Evolutionary conservation across 2,329 filamentous ascomycete species (phyloP), one percentile per base, ranked within the genome.

Genomic region (Escovopsis weberi): DNA sequence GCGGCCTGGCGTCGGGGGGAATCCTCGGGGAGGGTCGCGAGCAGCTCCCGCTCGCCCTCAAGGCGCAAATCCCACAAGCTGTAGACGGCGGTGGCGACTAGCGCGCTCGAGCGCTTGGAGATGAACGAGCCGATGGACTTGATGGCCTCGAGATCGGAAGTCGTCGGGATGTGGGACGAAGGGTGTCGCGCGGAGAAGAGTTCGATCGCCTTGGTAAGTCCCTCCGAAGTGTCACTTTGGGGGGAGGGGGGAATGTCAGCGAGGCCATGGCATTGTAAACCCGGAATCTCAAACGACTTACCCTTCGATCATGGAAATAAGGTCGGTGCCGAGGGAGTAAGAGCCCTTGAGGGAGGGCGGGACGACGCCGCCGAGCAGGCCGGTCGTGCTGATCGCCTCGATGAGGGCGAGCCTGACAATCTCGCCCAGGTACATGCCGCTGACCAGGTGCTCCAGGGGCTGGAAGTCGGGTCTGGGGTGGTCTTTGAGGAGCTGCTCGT

Each of bases 351-450:
- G 56, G 2, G 69, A 74, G 3, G 67, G 57, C 10, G 78, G 76
- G 9, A 79, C 57, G 5, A 72, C 55, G 9, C 76, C 75, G 2
- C 72, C 74, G 38, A 80, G 66, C 0, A 78, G 50, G 0, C 69
- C 73, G 0, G 69, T 66, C 0, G 63, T 66, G 43, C 68, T 59
- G 39, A 80, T 68, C 0, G 75, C 76, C 47, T 82, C 78, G 19
- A 78, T 47, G 37, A 80, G 60, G 0, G 69, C 67, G 11, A 76
- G 57, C 15, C 79, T 67, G 49, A 68, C 74, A 38, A 82, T 70
- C 57, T 83, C 79, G 39, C 79, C 79, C 2, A 83, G 60, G 53
- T 83, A 82, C 52, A 72, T 75, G 33, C 79, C 79, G 50, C 75
- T 75, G 36, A 80, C 71, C 47, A 81, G 62, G 47, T 78, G 67